Evolutionary conservation across 2,329 filamentous ascomycete species (phyloP), one percentile per base, ranked within the genome.

Genomic region (Xylaria arbuscula): DNA sequence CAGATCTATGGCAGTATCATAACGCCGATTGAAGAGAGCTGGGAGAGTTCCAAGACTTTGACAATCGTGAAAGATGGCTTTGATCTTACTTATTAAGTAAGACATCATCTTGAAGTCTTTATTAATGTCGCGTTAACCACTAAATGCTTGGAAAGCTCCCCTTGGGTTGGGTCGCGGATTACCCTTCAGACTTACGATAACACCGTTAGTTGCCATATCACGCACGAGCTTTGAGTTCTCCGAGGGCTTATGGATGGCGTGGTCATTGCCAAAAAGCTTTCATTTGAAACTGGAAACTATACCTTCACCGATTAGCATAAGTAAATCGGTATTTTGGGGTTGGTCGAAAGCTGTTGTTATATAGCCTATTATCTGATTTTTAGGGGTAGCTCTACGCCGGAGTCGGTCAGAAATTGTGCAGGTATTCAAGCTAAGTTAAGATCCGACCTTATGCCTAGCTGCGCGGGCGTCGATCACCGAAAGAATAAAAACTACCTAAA

Each of bases 21-120:
- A 40, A 48, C 48, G 6, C 53, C 59, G n/a, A 67, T 63, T 10
- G 64, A 67, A 53, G 59, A 55, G 24, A 67, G 64, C 53, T 53
- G 13, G 8, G 47, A 63, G 59, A 67, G 28, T 4, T 59, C 59
- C 7, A 40, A 22, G 17, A 57, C 40, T 4, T 28, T 62, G 40
- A 53, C 24, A 32, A 56, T 67, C 32, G 22, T 15, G 24, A 24
- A 13, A 9, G 57, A 34, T 11, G 64, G 17, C 34, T 32, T 32
- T 45, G 22, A 28, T 13, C 2, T 32, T 42, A 53, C 1, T 1
- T 58, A 51, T 8, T 64, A n/a, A 40, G 34, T 34, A 34, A 19
- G 9, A 47, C 3, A 15, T 11, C n/a, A 22, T 22, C 19, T 47
- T 47, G 1, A 47, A 47, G 6, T 47, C 2, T 22, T 9, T 22